Evolutionary conservation across 176 grass and related monocot genomes (phyloP).

Genomic region (Aegilops umbellulata): DNA sequence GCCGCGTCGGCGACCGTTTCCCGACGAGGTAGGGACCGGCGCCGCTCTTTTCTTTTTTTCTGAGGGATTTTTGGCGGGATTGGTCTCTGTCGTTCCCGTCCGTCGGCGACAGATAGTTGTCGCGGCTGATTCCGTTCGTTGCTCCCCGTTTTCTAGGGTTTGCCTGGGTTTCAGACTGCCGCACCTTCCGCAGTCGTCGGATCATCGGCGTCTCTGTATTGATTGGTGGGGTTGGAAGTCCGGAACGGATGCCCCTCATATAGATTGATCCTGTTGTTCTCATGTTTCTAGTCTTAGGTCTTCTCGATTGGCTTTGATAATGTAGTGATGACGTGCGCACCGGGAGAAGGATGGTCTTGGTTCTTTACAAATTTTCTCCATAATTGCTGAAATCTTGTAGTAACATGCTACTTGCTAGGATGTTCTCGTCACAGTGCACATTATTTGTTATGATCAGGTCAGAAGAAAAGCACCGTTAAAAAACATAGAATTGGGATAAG

Average conservation of each 20-base stretch:
- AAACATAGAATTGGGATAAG: not conserved
- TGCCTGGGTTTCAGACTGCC: not conserved
- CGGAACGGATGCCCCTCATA: not conserved
- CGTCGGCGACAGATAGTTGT: not conserved
- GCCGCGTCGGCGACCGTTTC: not conserved
- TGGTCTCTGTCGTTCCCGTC: not conserved
- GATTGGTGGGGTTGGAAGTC: not conserved
- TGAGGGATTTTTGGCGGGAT: not conserved
- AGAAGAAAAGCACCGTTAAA: not conserved
- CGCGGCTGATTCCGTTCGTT: not conserved
- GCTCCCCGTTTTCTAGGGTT: not conserved
- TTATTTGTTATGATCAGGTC: not conserved
- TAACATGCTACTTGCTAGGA: not conserved
- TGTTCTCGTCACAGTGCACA: not conserved
- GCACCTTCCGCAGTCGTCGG: not conserved
- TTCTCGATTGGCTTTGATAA: not conserved
- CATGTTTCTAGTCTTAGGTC: not conserved
- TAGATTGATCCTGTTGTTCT: not conserved
- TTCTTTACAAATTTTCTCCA: not conserved
- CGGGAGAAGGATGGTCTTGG: not conserved
- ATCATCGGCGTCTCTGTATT: not conserved
- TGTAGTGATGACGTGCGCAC: not conserved
- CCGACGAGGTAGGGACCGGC: slow-evolving; percentile 19
- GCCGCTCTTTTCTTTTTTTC: not conserved
- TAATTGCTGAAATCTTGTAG: not conserved